Evolutionary conservation across 1,284 basidiomycete genomes (phyloP).

Genomic region (Tranzscheliella williamsii): DNA sequence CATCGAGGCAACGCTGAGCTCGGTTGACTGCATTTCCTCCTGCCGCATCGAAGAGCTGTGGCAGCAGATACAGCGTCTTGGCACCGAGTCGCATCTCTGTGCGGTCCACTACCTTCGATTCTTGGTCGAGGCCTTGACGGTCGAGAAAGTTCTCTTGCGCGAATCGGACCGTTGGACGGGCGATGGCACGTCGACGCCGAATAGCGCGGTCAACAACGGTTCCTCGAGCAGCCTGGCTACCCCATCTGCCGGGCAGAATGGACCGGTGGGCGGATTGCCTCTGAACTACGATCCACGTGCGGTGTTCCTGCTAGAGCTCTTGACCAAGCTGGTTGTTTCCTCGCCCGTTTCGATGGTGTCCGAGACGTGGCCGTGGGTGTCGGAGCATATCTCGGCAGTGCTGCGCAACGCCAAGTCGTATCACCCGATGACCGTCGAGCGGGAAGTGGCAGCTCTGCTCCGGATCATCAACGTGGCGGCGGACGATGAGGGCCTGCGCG

Average conservation of each 20-base stretch:
- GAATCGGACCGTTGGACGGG: constrained; percentile 13
- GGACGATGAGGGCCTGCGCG: constrained; percentile 66
- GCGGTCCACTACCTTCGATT: constrained; percentile 84
- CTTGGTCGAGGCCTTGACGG: constrained; percentile 81
- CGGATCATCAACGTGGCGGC: constrained; percentile 30
- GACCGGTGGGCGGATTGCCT: constrained; percentile 36
- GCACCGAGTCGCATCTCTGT: constrained; percentile 69
- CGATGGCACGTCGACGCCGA: constrained; percentile 55
- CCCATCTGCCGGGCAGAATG: constrained; percentile 1
- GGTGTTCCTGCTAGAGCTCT: constrained; percentile 88
- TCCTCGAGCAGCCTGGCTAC: constrained; percentile 35
- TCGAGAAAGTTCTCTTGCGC: constrained; percentile 66
- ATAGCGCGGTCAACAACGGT: constrained; percentile 66
- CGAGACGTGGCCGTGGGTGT: constrained; percentile 88
- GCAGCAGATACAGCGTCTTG: constrained; percentile 79
- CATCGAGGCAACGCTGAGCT: constrained; percentile 88
- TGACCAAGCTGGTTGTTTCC: constrained; percentile 76
- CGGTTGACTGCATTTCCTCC: constrained; percentile 91
- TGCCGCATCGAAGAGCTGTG: constrained; percentile 94
- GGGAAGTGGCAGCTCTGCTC: constrained; percentile 75
- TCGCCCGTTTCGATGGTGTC: constrained; percentile 73
- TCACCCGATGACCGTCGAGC: constrained; percentile 86
- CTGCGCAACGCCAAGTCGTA: constrained; percentile 78
- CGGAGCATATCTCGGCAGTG: constrained; percentile 83
- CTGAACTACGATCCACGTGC: constrained; percentile 91